Evolutionary conservation across 2,329 filamentous ascomycete genomes (phyloP), one percentile per base, ranked within the genome.

Genomic region (Aspergillus chevalieri): DNA sequence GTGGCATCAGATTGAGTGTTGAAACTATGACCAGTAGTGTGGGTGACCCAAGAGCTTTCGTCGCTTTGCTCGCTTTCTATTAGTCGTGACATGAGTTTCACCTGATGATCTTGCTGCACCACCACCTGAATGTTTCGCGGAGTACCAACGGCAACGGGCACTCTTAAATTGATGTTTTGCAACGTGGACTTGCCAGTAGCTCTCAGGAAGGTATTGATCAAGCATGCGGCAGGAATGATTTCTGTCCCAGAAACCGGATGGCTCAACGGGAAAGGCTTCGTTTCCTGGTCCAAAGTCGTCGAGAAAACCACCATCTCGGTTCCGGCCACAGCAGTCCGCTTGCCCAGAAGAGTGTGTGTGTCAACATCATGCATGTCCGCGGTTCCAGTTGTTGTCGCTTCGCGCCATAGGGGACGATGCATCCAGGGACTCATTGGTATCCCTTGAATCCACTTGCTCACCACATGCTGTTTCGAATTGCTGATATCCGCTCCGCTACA

Each of bases 191-290:
- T 62, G 4, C 61, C 54, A 2, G 67, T 69, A 1, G 65, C 70
- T 19, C 65, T 55, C 12, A 65, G 47, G 46, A 74, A 72, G 1
- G 68, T 74, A 52, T 74, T 74, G 42, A 74, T 57, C 21, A 71
- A 60, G 2, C 67, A 66, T 2, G 70, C 72, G 2, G 71, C 73
- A 2, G 73, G 73, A 5, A 74, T 61, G 34, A 75, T 74, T 50
- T 75, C 71, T 1, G 70, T 70, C 4, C 69, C 71, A 41, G 68
- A 62, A 1, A 75, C 57, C 6, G 65, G 70, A 53, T 75, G 71
- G 15, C 49, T 64, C 2, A 69, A 60, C 3, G 72, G 72, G 55
- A 74, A 74, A 0, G 72, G 72, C 47, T 72, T 74, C 0, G 52
- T 65, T 12, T 63, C 60, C 4, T 69, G 57, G 46, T 72, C 64